A percentile compares a stretch with the other conserved stretches of the same genome.
phyloP scores from a whole-genome alignment of 176 grass and related monocot genomes.

The Carex pumila region DNA sequence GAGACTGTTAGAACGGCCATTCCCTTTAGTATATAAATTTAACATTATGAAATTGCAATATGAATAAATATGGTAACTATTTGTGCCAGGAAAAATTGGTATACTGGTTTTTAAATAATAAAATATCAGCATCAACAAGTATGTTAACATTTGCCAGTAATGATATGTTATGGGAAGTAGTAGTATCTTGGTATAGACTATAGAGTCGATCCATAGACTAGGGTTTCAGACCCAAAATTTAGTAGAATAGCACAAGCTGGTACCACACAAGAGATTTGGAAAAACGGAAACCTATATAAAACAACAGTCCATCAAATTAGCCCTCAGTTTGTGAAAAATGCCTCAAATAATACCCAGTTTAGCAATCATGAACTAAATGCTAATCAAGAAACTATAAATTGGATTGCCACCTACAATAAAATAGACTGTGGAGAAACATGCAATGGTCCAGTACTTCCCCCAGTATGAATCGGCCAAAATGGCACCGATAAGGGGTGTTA shows the following conservation, averaged over 20 bases:
- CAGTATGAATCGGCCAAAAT: conserved; percentile 71
- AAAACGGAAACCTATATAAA: not conserved
- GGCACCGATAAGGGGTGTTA: conserved; percentile 48
- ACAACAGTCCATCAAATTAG: not conserved
- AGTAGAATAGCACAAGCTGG: not conserved
- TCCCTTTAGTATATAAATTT: conserved; percentile 10
- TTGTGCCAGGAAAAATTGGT: not conserved
- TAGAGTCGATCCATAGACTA: not conserved
- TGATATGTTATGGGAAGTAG: not conserved
- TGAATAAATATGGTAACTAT: not conserved
- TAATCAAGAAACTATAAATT: not conserved
- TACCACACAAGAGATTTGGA: not conserved
- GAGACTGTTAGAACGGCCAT: conserved; percentile 16
- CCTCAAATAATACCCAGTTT: not conserved
- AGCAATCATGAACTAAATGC: not conserved
- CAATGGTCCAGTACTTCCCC: conserved; percentile 47
- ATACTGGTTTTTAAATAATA: not conserved
- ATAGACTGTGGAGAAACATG: conserved; percentile 33
- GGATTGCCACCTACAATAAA: conserved; percentile 28
- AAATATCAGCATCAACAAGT: too few species aligned
- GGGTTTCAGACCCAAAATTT: not conserved
- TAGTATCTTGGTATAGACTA: not conserved
- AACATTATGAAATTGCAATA: not conserved
- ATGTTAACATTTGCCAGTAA: too few species aligned
- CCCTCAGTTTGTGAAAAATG: not conserved